phyloP scores from a whole-genome alignment of 495 filamentous ascomycete genomes.

The Lophiostoma macrostomum region DNA sequence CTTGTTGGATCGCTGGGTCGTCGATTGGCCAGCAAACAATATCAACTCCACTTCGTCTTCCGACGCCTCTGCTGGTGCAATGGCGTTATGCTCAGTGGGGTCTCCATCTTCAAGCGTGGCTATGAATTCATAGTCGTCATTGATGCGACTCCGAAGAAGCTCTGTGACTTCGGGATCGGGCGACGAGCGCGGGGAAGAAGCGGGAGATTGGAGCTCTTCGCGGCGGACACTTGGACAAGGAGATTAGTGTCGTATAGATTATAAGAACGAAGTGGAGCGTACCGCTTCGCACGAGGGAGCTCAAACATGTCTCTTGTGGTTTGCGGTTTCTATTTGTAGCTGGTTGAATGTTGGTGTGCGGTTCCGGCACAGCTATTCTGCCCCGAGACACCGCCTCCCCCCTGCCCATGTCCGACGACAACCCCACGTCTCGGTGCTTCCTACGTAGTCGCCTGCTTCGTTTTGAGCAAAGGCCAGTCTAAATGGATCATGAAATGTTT shows the following conservation, averaged over 20 bases:
- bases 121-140: constrained; percentile 5
- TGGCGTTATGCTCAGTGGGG: too few species aligned
- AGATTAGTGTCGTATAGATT: too few species aligned
- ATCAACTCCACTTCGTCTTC: constrained; percentile 51
- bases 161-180: constrained; percentile 25
- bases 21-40: constrained; percentile 48
- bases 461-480: too few species aligned
- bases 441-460: too few species aligned
- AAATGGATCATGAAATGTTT: too few species aligned
- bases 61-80: too few species aligned
- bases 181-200: constrained; percentile 23
- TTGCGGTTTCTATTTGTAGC: too few species aligned
- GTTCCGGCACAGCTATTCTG: too few species aligned
- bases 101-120: background rate
- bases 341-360: too few species aligned
- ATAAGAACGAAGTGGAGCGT: constrained; percentile 9
- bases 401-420: too few species aligned
- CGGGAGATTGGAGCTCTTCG: constrained; percentile 47
- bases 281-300: constrained; percentile 54
- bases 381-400: too few species aligned
- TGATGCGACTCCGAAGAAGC: constrained; percentile 15
- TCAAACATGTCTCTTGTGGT: constrained; percentile 49
- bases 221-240: constrained; percentile 49
- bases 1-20: constrained; percentile 14
- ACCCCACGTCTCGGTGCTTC: too few species aligned